Base-by-base conservation (phyloP, 1,284 basidiomycete species). In the Austropuccinia psidii region DNA sequence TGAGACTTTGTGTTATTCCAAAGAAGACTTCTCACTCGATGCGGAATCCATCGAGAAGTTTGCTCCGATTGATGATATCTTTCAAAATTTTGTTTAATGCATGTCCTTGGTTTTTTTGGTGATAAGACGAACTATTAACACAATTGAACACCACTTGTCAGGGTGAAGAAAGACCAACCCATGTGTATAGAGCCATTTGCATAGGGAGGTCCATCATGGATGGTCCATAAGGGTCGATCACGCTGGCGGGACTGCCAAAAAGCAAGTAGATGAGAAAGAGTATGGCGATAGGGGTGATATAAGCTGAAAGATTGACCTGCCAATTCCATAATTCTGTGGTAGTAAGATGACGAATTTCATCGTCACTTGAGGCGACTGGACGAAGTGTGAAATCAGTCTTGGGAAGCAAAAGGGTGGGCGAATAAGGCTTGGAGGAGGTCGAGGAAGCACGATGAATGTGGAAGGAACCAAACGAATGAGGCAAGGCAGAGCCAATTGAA, bases 131-230 rank as follows among this genome's bases (percentile, higher is more conserved):
- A 21, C 33, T 21, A 50, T 35, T 31, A 29, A 47, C 52, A 19
- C 9, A n/a, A 0, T 13, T 52, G 62, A 31, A 31, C 9, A n/a
- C n/a, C n/a, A n/a, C n/a, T 45, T 15, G 37, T 31, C 19, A 31
- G 33, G 21, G 50, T 31, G 35, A n/a, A 33, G n/a, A 72, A 72
- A 11, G 24, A 45, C 79, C 76, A 76, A 93, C 93, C 95, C 84
- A 95, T 93, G 79, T 99, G 96, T 57, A 99, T 83, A 78, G 90
- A 86, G 0, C 96, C 96, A 80, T 98, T 98, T 0, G 96, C 96
- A 78, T 98, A 98, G 0, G 95, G 96, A 27, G 96, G 96, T 0
- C 96, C 96, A 80, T 98, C 96, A 78, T 96, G 94, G 61, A 96
- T 84, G 29, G 97, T 88, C 79, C 93, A 98, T 57, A 87, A 78